Percentiles rank a stretch among this genome's conserved stretches.
Evolutionary conservation across 192 early-diverging fungal genomes (phyloP).

Genomic region (Rhizoclosmatium sp.): DNA sequence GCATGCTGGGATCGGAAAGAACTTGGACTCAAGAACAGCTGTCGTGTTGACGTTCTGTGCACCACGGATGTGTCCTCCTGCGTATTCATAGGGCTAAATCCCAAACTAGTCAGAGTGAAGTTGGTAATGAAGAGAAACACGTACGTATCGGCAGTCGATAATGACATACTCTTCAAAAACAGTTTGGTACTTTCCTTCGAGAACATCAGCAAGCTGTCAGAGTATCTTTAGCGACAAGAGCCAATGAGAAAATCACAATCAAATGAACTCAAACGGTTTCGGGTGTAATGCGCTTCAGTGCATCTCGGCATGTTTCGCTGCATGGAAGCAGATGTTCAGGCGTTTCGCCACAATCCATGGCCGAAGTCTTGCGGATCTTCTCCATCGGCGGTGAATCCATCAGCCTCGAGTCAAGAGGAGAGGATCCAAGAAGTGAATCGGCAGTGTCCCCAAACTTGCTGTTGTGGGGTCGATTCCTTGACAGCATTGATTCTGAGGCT

Average conservation of each 20-base stretch:
- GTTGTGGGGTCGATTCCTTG: too few relatives aligned
- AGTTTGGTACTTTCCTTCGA: constrained; percentile 68
- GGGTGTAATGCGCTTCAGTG: constrained; percentile 39
- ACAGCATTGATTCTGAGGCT: too few relatives aligned
- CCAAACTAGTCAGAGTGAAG: neutral
- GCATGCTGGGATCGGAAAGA: constrained; percentile 55
- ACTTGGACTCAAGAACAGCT: constrained; percentile 64
- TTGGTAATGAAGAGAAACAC: neutral
- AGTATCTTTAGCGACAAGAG: neutral
- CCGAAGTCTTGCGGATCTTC: neutral
- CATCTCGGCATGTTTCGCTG: constrained; percentile 24
- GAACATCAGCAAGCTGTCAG: constrained; percentile 64
- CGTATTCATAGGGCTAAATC: constrained; percentile 76
- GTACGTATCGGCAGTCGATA: constrained; percentile 81
- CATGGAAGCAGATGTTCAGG: neutral
- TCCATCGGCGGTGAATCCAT: neutral
- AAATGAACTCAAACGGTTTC: constrained; percentile 30
- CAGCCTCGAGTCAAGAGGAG: neutral
- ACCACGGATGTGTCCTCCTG: constrained; percentile 81
- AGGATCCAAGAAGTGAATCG: too few relatives aligned
- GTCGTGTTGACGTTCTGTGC: constrained; percentile 76
- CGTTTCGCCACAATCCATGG: constrained; percentile 1
- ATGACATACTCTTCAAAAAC: constrained; percentile 70
- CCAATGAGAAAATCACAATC: neutral
- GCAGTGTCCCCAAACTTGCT: too few relatives aligned